phyloP scores from a whole-genome alignment of 2,329 filamentous ascomycete species.

The Corniculantispora saksenae region DNA sequence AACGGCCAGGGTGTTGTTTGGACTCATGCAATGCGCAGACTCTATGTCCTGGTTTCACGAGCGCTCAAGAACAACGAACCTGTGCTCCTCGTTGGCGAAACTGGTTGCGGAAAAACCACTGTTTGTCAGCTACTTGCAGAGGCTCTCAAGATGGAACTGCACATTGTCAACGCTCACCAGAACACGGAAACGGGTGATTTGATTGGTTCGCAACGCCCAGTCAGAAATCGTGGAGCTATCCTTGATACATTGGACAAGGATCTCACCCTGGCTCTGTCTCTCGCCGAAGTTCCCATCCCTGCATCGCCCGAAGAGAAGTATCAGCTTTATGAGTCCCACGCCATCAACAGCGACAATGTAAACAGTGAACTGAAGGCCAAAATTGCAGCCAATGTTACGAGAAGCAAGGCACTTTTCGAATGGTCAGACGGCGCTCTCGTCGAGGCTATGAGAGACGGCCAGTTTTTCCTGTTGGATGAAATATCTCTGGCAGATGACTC shows the following conservation, averaged over 20 bases:
- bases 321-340: slow-evolving; percentile 51
- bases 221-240: slow-evolving; percentile 79
- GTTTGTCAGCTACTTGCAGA: slow-evolving; percentile 91
- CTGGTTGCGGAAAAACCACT: slow-evolving; percentile 96
- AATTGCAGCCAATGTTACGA: slow-evolving; percentile 52
- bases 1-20: slow-evolving; percentile 76
- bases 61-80: slow-evolving; percentile 90
- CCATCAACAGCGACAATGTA: slow-evolving; percentile 48
- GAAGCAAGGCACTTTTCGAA: slow-evolving; percentile 86
- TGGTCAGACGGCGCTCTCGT: slow-evolving; percentile 95
- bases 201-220: slow-evolving; percentile 89
- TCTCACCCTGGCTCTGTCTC: slow-evolving; percentile 50
- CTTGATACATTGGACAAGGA: slow-evolving; percentile 65
- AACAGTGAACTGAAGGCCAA: slow-evolving; percentile 49
- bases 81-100: slow-evolving; percentile 92
- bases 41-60: slow-evolving; percentile 86
- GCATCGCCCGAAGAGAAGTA: slow-evolving; percentile 58
- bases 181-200: slow-evolving; percentile 97
- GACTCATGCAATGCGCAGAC: slow-evolving; percentile 90
- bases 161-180: slow-evolving; percentile 95
- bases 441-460: slow-evolving; percentile 85
- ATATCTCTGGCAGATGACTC: slow-evolving; percentile 98
- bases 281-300: slow-evolving; percentile 41
- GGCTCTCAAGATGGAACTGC: slow-evolving; percentile 71
- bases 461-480: slow-evolving; percentile 93